Conservation (phyloP, 208 protist species). For the Wallacemonas sp. region DNA sequence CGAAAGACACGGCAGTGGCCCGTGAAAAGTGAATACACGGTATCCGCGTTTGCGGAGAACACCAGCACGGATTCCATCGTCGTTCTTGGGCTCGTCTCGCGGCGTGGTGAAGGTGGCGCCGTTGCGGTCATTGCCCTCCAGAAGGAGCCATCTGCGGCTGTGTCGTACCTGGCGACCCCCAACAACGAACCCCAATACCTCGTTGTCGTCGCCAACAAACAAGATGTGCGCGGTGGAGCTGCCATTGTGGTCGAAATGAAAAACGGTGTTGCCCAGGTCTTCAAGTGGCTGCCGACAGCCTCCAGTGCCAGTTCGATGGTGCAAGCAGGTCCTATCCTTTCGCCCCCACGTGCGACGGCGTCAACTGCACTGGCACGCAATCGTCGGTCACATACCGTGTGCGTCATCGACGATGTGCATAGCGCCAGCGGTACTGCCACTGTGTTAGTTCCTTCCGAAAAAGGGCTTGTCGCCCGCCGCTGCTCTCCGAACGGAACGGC, state of each 20-base stretch:
- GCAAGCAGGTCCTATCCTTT: background rate
- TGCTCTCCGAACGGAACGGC: background rate
- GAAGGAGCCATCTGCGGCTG: background rate
- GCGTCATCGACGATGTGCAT: background rate
- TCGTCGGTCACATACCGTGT: background rate
- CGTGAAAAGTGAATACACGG: background rate
- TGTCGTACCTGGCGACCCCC: background rate
- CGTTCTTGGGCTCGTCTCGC: slow-evolving; percentile 3
- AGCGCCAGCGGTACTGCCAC: background rate
- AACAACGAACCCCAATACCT: background rate
- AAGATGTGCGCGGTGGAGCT: background rate
- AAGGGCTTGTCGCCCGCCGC: background rate
- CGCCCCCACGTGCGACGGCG: background rate
- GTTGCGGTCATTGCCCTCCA: slow-evolving; percentile 1
- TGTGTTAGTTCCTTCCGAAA: background rate
- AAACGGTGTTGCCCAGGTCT: background rate
- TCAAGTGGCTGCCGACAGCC: background rate
- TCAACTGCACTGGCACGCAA: background rate
- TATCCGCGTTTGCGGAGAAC: background rate
- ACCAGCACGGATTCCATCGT: background rate
- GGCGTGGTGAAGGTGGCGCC: slow-evolving; percentile 13
- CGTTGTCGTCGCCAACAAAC: background rate
- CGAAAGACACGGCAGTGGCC: slow-evolving; percentile 3
- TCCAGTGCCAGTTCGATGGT: background rate
- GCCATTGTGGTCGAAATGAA: slow-evolving; percentile 1